phyloP scores from a whole-genome alignment of 2,329 filamentous ascomycete species.

The Arthroderma sp. region DNA sequence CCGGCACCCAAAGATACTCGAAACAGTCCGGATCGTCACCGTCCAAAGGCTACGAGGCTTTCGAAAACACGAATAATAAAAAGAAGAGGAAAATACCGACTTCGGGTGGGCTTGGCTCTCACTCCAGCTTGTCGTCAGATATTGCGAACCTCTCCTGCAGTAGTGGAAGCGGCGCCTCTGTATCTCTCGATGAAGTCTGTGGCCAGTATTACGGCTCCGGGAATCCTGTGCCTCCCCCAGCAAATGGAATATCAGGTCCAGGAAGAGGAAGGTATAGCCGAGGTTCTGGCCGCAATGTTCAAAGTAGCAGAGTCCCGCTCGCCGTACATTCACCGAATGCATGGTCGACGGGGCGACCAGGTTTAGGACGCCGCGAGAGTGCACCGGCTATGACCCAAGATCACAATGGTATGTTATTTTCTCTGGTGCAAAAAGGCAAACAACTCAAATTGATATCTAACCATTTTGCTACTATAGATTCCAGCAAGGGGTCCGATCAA shows the following conservation, averaged over 20 bases:
- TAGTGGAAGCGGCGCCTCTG: slow-evolving; percentile 32
- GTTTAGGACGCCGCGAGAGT: slow-evolving; percentile 35
- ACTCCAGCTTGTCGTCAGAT: slow-evolving; percentile 48
- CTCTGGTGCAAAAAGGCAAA: slow-evolving; percentile 11
- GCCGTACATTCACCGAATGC: slow-evolving; percentile 45
- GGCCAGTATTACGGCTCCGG: slow-evolving; percentile 46
- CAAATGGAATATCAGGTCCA: slow-evolving; percentile 66
- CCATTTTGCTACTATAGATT: slow-evolving; percentile 14
- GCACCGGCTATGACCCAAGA: slow-evolving; percentile 31
- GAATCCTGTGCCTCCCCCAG: slow-evolving; percentile 40
- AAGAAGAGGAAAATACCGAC: slow-evolving; percentile 98
- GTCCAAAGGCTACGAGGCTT: slow-evolving; percentile 71
- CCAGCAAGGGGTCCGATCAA: slow-evolving; percentile 37
- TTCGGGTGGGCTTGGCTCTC: slow-evolving; percentile 54
- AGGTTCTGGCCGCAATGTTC: slow-evolving; percentile 21
- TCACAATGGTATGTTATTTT: slow-evolving; percentile 6
- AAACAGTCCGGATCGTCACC: slow-evolving; percentile 18
- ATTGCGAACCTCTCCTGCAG: slow-evolving; percentile 51
- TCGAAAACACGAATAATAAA: slow-evolving; percentile 98
- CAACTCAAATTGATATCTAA: too few relatives aligned
- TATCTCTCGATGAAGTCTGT: slow-evolving; percentile 33
- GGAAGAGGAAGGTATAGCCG: slow-evolving; percentile 76
- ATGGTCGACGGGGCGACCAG: slow-evolving; percentile 39
- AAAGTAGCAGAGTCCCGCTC: slow-evolving; percentile 49
- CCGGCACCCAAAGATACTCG: slow-evolving; percentile 17